Percentiles rank a stretch among this genome's conserved stretches.
Evolutionary conservation across 2,329 filamentous ascomycete genomes (phyloP).

Genomic region (Colletotrichum limetticola): DNA sequence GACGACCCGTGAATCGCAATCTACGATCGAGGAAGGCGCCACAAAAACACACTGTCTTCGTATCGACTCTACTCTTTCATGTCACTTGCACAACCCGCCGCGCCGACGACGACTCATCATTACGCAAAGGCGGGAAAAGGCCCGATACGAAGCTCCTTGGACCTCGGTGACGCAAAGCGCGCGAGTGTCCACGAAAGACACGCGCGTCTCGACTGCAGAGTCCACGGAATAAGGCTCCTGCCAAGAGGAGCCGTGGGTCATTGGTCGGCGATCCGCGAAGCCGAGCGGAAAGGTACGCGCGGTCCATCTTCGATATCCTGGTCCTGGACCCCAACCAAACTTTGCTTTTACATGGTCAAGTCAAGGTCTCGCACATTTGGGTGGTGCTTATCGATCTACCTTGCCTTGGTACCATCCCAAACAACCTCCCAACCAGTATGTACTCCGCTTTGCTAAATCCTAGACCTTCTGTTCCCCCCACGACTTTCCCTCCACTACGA

Average conservation of each 20-base stretch:
- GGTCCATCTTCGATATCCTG: not conserved
- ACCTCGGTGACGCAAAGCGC: not conserved
- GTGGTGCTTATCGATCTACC: not conserved
- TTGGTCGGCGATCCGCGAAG: constrained; percentile 3
- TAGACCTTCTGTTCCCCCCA: not conserved
- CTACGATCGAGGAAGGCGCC: not conserved
- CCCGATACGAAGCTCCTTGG: not conserved
- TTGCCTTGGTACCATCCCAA: not conserved
- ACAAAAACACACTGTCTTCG: not conserved
- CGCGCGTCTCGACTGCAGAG: constrained; percentile 8
- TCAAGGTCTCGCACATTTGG: not conserved
- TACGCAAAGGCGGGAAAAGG: not conserved
- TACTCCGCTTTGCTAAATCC: not conserved
- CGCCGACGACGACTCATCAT: not conserved
- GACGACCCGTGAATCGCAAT: not conserved
- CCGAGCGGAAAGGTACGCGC: not conserved
- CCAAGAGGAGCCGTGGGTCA: not conserved
- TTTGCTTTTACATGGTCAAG: not conserved
- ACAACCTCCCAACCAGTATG: not conserved
- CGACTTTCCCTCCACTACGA: not conserved
- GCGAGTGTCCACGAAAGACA: not conserved
- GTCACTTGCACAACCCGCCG: not conserved
- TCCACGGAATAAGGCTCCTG: not conserved
- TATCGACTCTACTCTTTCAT: not conserved
- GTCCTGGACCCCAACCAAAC: not conserved